Evolutionary conservation across 768 basidiomycete genomes (phyloP).

Genomic region (Podaxis sp.): DNA sequence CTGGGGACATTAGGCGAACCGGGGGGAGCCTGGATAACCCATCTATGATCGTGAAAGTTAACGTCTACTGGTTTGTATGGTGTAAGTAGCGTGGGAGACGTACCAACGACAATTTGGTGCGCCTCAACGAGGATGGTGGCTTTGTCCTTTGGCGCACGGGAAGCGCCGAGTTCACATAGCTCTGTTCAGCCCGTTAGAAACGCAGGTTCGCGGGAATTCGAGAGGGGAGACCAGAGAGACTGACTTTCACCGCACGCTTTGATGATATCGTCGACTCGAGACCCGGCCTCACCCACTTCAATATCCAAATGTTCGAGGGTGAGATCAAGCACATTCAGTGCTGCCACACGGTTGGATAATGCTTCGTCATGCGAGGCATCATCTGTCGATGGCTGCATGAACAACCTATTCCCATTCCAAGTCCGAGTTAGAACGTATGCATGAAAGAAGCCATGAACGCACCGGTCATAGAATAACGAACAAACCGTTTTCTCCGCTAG

Average conservation of each 20-base stretch:
- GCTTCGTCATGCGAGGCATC: constrained; percentile 90
- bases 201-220: neutral
- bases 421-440: neutral
- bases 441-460: neutral
- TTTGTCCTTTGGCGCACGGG: constrained; percentile 69
- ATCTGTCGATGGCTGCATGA: constrained; percentile 59
- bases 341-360: constrained; percentile 83
- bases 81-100: constrained; percentile 18
- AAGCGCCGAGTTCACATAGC: constrained; percentile 34
- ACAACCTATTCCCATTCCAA: constrained; percentile 46
- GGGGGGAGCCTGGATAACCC: constrained; percentile 72
- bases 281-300: constrained; percentile 53
- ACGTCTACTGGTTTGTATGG: constrained; percentile 17
- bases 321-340: constrained; percentile 87
- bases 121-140: constrained; percentile 74
- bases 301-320: constrained; percentile 87
- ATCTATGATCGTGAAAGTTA: constrained; percentile 37
- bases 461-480: constrained; percentile 82
- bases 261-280: constrained; percentile 59
- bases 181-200: constrained; percentile 15
- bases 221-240: constrained; percentile 18
- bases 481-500: constrained; percentile 70
- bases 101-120: constrained; percentile 85
- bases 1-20: constrained; percentile 66
- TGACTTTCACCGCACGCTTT: constrained; percentile 73